Evolutionary conservation across 176 grass and related monocot species (phyloP), one percentile per base, ranked within the genome.

Genomic region (Oryza australiensis): DNA sequence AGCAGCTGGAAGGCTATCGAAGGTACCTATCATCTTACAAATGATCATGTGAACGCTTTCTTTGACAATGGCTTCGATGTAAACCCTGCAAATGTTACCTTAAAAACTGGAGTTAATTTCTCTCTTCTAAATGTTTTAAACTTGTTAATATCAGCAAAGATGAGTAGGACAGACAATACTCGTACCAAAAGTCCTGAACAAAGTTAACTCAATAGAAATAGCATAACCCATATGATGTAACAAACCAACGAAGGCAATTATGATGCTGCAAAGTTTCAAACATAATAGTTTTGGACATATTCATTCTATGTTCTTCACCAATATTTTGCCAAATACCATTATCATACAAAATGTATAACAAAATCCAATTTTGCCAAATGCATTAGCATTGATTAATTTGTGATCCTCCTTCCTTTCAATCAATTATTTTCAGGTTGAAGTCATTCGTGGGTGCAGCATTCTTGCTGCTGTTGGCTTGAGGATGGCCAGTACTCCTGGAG

Each of bases 401-500:
- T 27, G 30, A 72, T 38, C n/a, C 40, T 59, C 32, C 15, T 59
- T 62, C 35, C 35, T 37, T 66, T 37, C 76, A 76, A 62, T 76
- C 48, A 26, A 80, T 70, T 53, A 35, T 71, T 70, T 91, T 86
- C 84, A 98, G 95, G 92, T 98, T 41, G 95, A 98, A 86, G 86
- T 98, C 53, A 89, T 98, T 89, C 80, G 84, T 30, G 90, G 88
- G 30, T 98, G 95, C 82, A 92, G 95, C 76, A 98, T 98, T 89
- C 87, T 98, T 84, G 95, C 95, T 81, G 88, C 95, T 82, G 95
- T 98, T 88, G 95, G 95, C 12, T 72, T 93, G 77, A 94, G 86
- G 85, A 98, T 98, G 95, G 95, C 95, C 26, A 98, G 95, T 77
- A 98, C 95, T 62, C 95, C 95, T 82, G 95, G 95, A 88, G 95